These are phyloP conservation scores for Fusarium vanettenii DNA, from an alignment of 2,329 filamentous ascomycete genomes.

Conservation along the genomic window DNA sequence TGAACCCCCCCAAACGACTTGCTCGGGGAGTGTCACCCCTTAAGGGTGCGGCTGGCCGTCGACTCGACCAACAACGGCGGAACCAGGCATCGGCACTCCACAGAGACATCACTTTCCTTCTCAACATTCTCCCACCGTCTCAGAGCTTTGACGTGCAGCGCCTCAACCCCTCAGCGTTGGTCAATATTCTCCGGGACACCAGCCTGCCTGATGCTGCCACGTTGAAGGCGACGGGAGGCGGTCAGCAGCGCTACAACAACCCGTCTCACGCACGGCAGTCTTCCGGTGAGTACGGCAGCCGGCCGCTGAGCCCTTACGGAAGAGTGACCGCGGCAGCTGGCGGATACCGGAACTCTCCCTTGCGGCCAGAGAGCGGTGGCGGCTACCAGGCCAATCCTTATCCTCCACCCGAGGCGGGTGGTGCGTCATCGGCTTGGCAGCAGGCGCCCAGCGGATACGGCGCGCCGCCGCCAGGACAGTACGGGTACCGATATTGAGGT, in stretches of 20 bases:
- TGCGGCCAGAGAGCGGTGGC: slow-evolving; percentile 58
- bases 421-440: slow-evolving; percentile 44
- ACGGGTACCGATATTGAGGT: slow-evolving; percentile 50
- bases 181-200: slow-evolving; percentile 77
- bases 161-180: slow-evolving; percentile 77
- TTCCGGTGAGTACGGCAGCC: slow-evolving; percentile 56
- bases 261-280: slow-evolving; percentile 54
- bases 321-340: slow-evolving; percentile 53
- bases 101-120: slow-evolving; percentile 71
- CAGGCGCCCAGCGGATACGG: slow-evolving; percentile 46
- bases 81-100: slow-evolving; percentile 77
- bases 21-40: slow-evolving; percentile 90
- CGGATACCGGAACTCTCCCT: slow-evolving; percentile 64
- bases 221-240: slow-evolving; percentile 61
- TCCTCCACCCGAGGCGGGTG: slow-evolving; percentile 43
- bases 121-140: slow-evolving; percentile 80
- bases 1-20: slow-evolving; percentile 84
- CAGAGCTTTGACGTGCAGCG: slow-evolving; percentile 77
- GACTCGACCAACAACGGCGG: slow-evolving; percentile 81
- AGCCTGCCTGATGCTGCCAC: slow-evolving; percentile 71
- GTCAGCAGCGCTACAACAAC: slow-evolving; percentile 49
- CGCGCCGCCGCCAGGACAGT: slow-evolving; percentile 49
- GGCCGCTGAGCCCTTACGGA: slow-evolving; percentile 62
- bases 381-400: slow-evolving; percentile 46
- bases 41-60: slow-evolving; percentile 88